These are phyloP conservation scores for Epichloe amarillans DNA, from an alignment of 2,329 filamentous ascomycete genomes.

Conservation along the genomic window DNA sequence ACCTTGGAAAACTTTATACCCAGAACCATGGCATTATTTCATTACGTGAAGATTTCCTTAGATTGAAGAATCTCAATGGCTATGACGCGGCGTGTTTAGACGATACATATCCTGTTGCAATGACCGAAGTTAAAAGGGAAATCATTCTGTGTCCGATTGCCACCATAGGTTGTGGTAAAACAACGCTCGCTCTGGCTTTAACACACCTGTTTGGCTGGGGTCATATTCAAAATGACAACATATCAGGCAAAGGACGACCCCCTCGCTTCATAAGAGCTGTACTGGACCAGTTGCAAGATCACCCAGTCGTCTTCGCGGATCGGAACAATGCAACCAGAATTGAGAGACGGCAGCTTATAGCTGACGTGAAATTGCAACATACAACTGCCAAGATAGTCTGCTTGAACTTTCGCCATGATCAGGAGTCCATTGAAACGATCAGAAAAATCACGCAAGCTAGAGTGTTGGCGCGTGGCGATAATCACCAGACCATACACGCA, in stretches of 20 bases:
- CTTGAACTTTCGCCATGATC: constrained; percentile 75
- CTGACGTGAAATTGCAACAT: constrained; percentile 54
- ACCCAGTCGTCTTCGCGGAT: constrained; percentile 74
- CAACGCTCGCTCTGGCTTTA: constrained; percentile 73
- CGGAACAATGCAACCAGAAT: constrained; percentile 85
- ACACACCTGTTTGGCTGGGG: constrained; percentile 79
- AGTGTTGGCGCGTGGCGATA: constrained; percentile 77
- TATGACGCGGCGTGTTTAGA: constrained; percentile 76
- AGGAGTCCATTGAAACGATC: constrained; percentile 61
- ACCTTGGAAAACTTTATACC: constrained; percentile 58
- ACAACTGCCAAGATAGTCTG: constrained; percentile 62
- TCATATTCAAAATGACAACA: constrained; percentile 94
- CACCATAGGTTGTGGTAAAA: constrained; percentile 94
- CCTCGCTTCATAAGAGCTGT: constrained; percentile 64
- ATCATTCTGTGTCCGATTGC: constrained; percentile 82
- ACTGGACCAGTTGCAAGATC: constrained; percentile 46
- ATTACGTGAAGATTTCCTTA: constrained; percentile 76
- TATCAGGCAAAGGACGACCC: constrained; percentile 67
- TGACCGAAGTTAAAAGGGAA: constrained; percentile 46
- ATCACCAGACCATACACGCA: constrained; percentile 95
- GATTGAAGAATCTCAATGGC: constrained; percentile 71
- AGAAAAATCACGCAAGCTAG: constrained; percentile 62
- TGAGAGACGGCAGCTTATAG: constrained; percentile 78
- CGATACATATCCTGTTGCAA: constrained; percentile 30
- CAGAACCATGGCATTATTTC: constrained; percentile 91